These are phyloP conservation scores for Ligustrum vulgare DNA, from an alignment of 257 asterid species.

Conservation along the genomic window DNA sequence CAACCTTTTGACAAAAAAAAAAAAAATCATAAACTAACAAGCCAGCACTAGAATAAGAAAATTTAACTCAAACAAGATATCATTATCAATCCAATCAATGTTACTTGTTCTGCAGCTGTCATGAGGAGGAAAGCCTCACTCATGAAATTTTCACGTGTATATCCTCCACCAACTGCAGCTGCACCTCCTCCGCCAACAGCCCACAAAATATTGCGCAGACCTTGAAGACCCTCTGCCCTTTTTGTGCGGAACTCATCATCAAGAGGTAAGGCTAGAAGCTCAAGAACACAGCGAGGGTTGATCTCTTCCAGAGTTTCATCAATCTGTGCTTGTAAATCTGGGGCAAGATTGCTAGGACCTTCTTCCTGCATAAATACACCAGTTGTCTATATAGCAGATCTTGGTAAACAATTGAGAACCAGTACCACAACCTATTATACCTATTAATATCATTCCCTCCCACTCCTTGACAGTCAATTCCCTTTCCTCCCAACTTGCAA, in stretches of 20 bases:
- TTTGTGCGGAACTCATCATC: slow-evolving; percentile 62
- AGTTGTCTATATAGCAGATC: slow-evolving; percentile 11
- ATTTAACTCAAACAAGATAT: background rate
- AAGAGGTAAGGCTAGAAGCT: slow-evolving; percentile 84
- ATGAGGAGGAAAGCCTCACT: slow-evolving; percentile 77
- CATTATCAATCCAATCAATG: background rate
- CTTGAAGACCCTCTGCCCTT: slow-evolving; percentile 92
- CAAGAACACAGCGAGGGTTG: slow-evolving; percentile 74
- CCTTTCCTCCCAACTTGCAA: background rate
- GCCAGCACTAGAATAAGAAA: slow-evolving; percentile 2
- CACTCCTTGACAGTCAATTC: background rate
- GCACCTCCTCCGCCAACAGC: slow-evolving; percentile 99
- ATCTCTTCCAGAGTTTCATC: slow-evolving; percentile 95
- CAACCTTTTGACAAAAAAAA: slow-evolving; percentile 51
- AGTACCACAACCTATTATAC: slow-evolving; percentile 5
- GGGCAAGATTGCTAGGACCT: slow-evolving; percentile 94
- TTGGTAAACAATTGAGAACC: background rate
- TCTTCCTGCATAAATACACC: slow-evolving; percentile 64
- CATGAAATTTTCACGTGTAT: slow-evolving; percentile 97
- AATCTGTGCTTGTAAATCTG: slow-evolving; percentile 87
- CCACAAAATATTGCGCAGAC: slow-evolving; percentile 90
- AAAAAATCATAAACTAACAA: slow-evolving; percentile 4
- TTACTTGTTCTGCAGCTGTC: slow-evolving; percentile 98
- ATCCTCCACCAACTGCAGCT: slow-evolving; percentile 89
- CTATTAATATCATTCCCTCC: slow-evolving; percentile 7